These are phyloP conservation scores for Solidago caesia DNA, from an alignment of 129 eudicot species.

Conservation along the genomic window DNA sequence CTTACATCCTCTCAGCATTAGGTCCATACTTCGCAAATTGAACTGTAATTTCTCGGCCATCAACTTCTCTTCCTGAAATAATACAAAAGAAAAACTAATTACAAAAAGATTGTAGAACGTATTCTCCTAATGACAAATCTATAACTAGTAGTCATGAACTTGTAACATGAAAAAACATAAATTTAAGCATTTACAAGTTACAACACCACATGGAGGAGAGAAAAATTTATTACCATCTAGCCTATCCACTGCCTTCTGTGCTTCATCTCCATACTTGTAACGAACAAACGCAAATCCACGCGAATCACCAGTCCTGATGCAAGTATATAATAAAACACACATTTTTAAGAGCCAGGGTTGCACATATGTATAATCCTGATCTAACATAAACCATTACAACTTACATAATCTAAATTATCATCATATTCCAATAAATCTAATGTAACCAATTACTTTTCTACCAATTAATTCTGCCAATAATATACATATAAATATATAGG, in stretches of 20 bases:
- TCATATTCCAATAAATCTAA: too few species aligned
- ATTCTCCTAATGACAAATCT: constrained; percentile 1
- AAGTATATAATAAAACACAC: background rate
- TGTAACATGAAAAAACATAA: too few species aligned
- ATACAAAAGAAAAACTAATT: background rate
- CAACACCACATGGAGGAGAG: background rate
- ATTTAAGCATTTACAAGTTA: too few species aligned
- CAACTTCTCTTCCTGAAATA: constrained; percentile 74
- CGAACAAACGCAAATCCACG: constrained; percentile 84
- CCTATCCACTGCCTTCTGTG: constrained; percentile 71
- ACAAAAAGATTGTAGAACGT: background rate
- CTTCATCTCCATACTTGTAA: constrained; percentile 74
- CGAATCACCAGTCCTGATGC: constrained; percentile 65
- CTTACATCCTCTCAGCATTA: constrained; percentile 90
- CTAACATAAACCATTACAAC: background rate
- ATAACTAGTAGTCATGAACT: background rate
- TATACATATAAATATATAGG: too few species aligned
- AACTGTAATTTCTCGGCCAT: constrained; percentile 95
- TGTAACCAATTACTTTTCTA: too few species aligned
- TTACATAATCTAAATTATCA: too few species aligned
- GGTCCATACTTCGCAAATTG: constrained; percentile 98
- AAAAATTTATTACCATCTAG: constrained; percentile 48
- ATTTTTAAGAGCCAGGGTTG: background rate
- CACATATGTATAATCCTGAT: background rate
- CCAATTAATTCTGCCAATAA: too few species aligned